Evolutionary conservation across 2,329 filamentous ascomycete species (phyloP).

Genomic region (Neofusicoccum laricinum): DNA sequence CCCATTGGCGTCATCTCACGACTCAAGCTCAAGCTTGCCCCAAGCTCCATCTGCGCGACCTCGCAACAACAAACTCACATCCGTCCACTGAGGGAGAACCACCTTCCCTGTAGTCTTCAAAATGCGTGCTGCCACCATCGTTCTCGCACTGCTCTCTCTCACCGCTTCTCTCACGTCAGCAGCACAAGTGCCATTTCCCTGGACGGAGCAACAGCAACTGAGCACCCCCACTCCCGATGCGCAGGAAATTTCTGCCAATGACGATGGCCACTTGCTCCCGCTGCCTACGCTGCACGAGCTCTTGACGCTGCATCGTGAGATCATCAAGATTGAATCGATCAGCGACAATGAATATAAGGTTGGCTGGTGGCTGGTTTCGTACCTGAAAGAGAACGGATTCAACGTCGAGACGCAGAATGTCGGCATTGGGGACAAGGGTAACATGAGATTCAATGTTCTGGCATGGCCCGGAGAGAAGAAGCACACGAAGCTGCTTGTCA

Average conservation of each 20-base stretch:
- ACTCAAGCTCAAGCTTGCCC: background rate
- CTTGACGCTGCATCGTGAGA: constrained; percentile 68
- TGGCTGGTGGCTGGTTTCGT: constrained; percentile 65
- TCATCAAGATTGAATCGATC: constrained; percentile 73
- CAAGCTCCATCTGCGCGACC: background rate
- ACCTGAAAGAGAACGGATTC: constrained; percentile 61
- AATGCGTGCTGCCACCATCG: background rate
- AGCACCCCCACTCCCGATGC: constrained; percentile 2
- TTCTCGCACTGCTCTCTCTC: background rate
- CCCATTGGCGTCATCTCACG: constrained; percentile 6
- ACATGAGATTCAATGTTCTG: constrained; percentile 69
- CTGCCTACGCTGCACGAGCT: constrained; percentile 44
- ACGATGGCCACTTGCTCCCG: constrained; percentile 5
- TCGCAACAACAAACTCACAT: background rate
- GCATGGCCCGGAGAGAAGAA: constrained; percentile 57
- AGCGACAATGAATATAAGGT: constrained; percentile 66
- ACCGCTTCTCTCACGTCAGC: background rate
- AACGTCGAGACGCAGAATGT: constrained; percentile 60
- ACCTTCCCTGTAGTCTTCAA: background rate
- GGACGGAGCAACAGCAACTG: background rate
- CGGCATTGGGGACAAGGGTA: background rate
- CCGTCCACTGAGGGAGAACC: background rate
- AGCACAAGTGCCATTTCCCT: background rate
- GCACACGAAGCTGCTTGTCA: constrained; percentile 62
- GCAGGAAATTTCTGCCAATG: background rate